These are phyloP conservation scores for Aspergillus fijiensis DNA, from an alignment of 2,329 filamentous ascomycete genomes.

Conservation along the genomic window DNA sequence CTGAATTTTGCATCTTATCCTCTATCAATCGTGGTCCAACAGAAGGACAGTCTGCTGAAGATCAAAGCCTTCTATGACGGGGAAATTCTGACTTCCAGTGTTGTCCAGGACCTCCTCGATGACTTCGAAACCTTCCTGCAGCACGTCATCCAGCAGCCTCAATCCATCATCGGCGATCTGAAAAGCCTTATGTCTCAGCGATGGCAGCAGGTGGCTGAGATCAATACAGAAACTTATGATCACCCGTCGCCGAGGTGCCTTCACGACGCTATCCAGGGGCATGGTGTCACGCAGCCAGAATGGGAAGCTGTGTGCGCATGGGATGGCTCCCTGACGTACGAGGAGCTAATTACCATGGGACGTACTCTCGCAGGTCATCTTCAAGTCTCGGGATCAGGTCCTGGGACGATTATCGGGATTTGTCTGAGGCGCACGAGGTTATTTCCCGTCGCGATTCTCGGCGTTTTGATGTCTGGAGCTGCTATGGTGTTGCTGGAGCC, in stretches of 20 bases:
- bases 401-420: conserved; percentile 4
- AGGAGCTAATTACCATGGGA: too few relatives aligned
- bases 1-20: too few relatives aligned
- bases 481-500: conserved; percentile 13
- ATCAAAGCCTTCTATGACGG: background rate
- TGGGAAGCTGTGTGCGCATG: conserved; percentile 14
- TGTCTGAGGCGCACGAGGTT: background rate
- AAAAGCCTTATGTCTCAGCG: too few relatives aligned
- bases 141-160: too few relatives aligned
- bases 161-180: too few relatives aligned
- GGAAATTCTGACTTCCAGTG: background rate
- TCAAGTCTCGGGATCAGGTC: background rate
- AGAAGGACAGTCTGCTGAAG: too few relatives aligned
- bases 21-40: too few relatives aligned
- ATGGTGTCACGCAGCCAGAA: conserved; percentile 22
- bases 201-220: too few relatives aligned
- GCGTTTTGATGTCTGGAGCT: conserved; percentile 10
- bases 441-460: conserved; percentile 4
- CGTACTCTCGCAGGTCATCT: too few relatives aligned
- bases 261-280: background rate
- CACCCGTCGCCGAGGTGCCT: background rate
- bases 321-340: conserved; percentile 4
- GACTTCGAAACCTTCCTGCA: too few relatives aligned
- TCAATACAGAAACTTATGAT: too few relatives aligned
- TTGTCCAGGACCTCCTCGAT: background rate